phyloP scores from a whole-genome alignment of 2,329 filamentous ascomycete genomes.

The Emergomyces orientalis region DNA sequence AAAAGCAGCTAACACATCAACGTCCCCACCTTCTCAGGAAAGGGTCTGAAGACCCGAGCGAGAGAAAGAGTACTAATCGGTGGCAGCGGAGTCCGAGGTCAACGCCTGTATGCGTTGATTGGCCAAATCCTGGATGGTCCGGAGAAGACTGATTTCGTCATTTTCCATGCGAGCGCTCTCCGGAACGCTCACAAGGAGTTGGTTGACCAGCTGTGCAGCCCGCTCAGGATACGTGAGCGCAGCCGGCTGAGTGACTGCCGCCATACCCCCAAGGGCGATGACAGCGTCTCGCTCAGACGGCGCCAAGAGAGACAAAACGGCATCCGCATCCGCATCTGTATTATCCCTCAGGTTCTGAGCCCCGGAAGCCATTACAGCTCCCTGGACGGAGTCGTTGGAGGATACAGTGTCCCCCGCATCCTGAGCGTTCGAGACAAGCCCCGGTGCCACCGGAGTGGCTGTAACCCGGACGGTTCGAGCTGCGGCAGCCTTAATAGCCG shows the following conservation, averaged over 20 bases:
- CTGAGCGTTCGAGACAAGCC: constrained; percentile 1
- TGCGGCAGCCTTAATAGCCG: not conserved
- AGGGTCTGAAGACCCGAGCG: not conserved
- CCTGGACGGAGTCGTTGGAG: not conserved
- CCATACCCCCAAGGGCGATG: constrained; percentile 26
- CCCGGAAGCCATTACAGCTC: not conserved
- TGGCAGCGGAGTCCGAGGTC: constrained; percentile 6
- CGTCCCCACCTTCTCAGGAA: not conserved
- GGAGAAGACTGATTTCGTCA: constrained; percentile 25
- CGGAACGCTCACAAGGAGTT: constrained; percentile 23
- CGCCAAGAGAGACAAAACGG: constrained; percentile 21
- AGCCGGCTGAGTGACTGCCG: constrained; percentile 16
- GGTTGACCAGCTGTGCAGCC: constrained; percentile 25
- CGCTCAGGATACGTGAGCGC: constrained; percentile 14
- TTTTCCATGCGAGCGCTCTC: constrained; percentile 20
- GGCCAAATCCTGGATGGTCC: constrained; percentile 25
- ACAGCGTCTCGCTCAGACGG: constrained; percentile 26
- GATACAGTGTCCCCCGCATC: constrained; percentile 2
- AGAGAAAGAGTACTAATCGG: not conserved
- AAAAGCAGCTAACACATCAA: not conserved
- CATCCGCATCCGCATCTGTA: constrained; percentile 16
- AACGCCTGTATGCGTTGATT: constrained; percentile 24
- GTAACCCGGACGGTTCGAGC: not conserved
- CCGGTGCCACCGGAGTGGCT: not conserved
- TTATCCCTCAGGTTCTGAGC: not conserved